Evolutionary conservation across 257 asterid genomes (phyloP), one percentile per base, ranked within the genome.

Genomic region (Ligustrum vulgare): DNA sequence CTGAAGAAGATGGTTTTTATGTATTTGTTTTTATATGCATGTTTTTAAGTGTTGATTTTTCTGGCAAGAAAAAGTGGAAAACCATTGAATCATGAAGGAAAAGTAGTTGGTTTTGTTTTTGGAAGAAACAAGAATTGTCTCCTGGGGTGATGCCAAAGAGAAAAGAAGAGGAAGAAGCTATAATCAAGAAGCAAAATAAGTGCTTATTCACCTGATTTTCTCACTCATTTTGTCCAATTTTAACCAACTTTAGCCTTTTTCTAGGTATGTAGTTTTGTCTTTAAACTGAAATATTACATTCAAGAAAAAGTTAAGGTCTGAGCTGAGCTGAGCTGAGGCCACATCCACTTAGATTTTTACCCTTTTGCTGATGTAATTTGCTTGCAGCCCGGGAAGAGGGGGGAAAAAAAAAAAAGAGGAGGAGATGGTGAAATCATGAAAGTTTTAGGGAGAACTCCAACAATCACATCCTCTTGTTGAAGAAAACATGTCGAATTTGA

Each of bases 401-500:
- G n/a, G 10, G 13, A 11, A 0, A 39, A 10, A 11, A 9, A 39
- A 41, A 8, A 8, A 37, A 11, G 8, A 28, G 31, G 0, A 28
- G 31, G 39, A 39, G 68, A 85, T 82, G 91, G 85, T 89, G 85
- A 87, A 89, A 85, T 82, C 90, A 86, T 89, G 85, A 87, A 89
- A 72, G 78, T 69, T 63, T 58, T 82, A 54, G 31, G 0, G 31
- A 28, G 77, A 76, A 22, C 60, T 72, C 41, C 89, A 82, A 47
- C 83, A 80, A 23, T 43, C 22, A 20, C 72, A 73, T 23, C 33
- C 76, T 6, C 82, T 69, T 37, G 51, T 84, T 39, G 97, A 93
- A 62, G 98, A 93, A 73, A 94, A 92, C 87, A 86, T 92, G 89
- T 94, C 98, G 15, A 92, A 94, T 81, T 83, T 94, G 83, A 92